Base-by-base conservation (phyloP, 495 filamentous ascomycete genomes). In the Penicillium desertorum region DNA sequence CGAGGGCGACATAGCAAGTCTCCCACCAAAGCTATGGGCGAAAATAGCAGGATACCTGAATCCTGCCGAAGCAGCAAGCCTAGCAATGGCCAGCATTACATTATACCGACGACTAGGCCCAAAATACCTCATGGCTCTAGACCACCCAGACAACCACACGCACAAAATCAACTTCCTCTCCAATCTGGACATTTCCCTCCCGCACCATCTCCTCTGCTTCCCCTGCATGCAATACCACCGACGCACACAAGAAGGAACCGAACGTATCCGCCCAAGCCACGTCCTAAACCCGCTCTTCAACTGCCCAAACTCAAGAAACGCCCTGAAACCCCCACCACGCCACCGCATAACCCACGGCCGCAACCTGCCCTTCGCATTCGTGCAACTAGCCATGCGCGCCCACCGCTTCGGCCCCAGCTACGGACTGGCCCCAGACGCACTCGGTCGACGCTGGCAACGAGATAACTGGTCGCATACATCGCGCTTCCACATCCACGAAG, bases 141-240 rank as follows among this genome's bases (percentile, higher is more conserved):
- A 73, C 20, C 29, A 59, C 17, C 72, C 76, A 5, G 61, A 77
- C 10, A 76, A 80, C 58, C 56, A 51, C 6, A 60, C 68, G 22
- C 58, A 77, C 45, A 77, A 73, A 37, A 61, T 74, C 27, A 65
- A 72, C 8, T 83, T 86, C 64, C 71, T 86, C 7, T 51, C 65
- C 8, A 48, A 59, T 0, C 68, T 84, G 49, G 81, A 85, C 57
- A 57, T 58, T 16, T 54, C 67, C 4, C 65, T 79, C 11, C 82
- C 82, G 0, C 62, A 73, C 37, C 80, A 85, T 54, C 72, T 86
- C 22, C 72, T 85, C 36, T 86, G 83, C 65, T 79, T 81, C 62
- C 75, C 77, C n/a, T 86, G 83, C 59, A 72, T 54, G 4, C 54
- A 54, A 23, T 86, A 75, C 61, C 83, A 86, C 64, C 66, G 63